phyloP scores from a whole-genome alignment of 257 asterid species.

The Dorcoceras hygrometricum region DNA sequence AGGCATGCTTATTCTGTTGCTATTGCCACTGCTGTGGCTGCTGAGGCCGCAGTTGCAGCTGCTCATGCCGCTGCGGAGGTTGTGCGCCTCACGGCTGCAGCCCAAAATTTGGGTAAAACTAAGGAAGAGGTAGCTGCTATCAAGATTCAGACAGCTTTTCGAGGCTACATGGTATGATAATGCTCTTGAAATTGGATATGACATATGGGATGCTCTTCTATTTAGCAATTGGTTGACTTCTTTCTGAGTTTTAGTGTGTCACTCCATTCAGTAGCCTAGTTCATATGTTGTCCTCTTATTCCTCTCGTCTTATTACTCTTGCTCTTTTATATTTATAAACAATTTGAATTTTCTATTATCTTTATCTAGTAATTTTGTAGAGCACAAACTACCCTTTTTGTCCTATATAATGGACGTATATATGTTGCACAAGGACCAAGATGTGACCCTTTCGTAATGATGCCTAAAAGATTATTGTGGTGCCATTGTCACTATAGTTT shows the following conservation, averaged over 20 bases:
- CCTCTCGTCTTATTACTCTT: no score
- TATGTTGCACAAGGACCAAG: no score
- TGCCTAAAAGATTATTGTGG: no score
- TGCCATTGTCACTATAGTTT: no score
- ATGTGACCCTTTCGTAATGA: no score
- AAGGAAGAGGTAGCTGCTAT: conserved; percentile 64
- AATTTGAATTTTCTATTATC: not conserved
- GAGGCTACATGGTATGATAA: conserved; percentile 68
- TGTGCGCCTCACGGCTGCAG: conserved; percentile 61
- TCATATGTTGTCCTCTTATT: not conserved
- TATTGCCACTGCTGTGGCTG: conserved; percentile 73
- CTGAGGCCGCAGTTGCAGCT: conserved; percentile 85
- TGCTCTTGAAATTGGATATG: not conserved
- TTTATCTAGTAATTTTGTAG: no score
- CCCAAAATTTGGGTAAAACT: conserved; percentile 40
- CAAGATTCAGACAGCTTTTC: conserved; percentile 69
- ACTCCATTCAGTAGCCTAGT: not conserved
- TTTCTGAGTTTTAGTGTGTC: not conserved
- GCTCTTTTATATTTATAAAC: not conserved
- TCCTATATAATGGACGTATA: no score
- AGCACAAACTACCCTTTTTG: not conserved
- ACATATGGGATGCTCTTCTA: not conserved
- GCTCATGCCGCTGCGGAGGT: conserved; percentile 87
- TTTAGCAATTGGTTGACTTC: not conserved
- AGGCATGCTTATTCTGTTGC: conserved; percentile 71